Base-by-base conservation (phyloP, 306 rosid genomes). In the Citrullus colocynthis region DNA sequence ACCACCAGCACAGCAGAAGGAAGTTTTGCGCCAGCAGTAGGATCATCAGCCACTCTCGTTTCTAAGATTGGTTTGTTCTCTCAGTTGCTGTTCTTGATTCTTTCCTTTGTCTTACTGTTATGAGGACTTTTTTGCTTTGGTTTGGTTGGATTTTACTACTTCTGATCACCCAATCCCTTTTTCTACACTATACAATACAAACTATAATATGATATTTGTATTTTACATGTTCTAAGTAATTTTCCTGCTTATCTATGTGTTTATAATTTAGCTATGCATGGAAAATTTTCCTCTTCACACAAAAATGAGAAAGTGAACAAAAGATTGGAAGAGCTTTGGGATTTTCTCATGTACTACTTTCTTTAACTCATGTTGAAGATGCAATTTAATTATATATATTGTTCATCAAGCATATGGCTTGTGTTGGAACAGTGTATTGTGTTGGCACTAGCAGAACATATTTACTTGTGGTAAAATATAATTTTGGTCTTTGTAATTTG, bases 1-100 rank as follows among this genome's bases (percentile, higher is more conserved):
- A 91, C 97, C 81, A 91, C 96, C 6, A 66, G 44, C 83, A 89
- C 90, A 64, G 78, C 95, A 14, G 83, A 90, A 60, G 98, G 97
- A 85, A 92, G 82, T 86, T 94, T 83, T 85, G 87, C 69, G 66
- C 82, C 90, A 51, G 79, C 86, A 52, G 57, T 52, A 52, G 57
- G 20, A 14, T 48, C 82, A 52, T 78, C 78, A 36, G 83, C 89
- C 63, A 78, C 79, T 83, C 73, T 84, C 80, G 80, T 84, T 81
- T 79, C 87, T 64, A 78, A 79, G 78, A 80, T 80, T 16, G 83
- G 87, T 81, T 80, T 84, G 83, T 17, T 86, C 80, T 82, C 66
- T 61, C 81, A 64, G 77, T 84, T 84, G 42, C 37, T 88, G 65
- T 78, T 88, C 85, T 80, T 88, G 75, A 48, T 91, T 73, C 77